Evolutionary conservation across 352 stramenopile genomes (phyloP).

Genomic region (Globisporangium spiculum): DNA sequence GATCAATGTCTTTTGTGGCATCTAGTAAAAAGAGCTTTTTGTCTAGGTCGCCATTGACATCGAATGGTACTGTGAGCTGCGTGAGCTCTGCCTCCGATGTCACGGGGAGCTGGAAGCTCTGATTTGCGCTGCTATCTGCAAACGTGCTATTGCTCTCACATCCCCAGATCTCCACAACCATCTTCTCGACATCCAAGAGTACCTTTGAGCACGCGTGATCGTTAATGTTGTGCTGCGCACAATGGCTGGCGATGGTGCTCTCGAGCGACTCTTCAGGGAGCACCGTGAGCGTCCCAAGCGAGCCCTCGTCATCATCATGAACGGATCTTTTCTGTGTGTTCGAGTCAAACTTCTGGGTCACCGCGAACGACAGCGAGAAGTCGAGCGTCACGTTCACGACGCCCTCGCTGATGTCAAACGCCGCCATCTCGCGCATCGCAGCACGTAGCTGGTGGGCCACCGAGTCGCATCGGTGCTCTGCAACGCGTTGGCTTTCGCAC

Average conservation of each 20-base stretch:
- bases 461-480: constrained; percentile 30
- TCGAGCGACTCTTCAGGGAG: constrained; percentile 34
- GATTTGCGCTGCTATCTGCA: background rate
- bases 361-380: constrained; percentile 40
- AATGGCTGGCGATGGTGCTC: constrained; percentile 34
- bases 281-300: constrained; percentile 24
- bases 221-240: constrained; percentile 20
- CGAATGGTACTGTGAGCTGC: constrained; percentile 19
- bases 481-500: constrained; percentile 26
- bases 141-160: constrained; percentile 23
- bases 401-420: constrained; percentile 34
- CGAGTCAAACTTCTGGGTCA: constrained; percentile 15
- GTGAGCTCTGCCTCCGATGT: background rate
- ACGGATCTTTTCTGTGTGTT: constrained; percentile 9
- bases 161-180: constrained; percentile 47
- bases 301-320: background rate
- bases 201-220: constrained; percentile 16
- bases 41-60: constrained; percentile 8
- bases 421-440: constrained; percentile 45
- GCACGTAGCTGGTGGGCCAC: constrained; percentile 29
- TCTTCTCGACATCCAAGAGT: constrained; percentile 21
- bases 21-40: constrained; percentile 20
- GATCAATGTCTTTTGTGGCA: constrained; percentile 25
- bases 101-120: background rate
- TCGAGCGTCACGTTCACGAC: constrained; percentile 65